These are phyloP conservation scores for Eutrema heterophyllum DNA, from an alignment of 345 rosid genomes.

Conservation along the genomic window DNA sequence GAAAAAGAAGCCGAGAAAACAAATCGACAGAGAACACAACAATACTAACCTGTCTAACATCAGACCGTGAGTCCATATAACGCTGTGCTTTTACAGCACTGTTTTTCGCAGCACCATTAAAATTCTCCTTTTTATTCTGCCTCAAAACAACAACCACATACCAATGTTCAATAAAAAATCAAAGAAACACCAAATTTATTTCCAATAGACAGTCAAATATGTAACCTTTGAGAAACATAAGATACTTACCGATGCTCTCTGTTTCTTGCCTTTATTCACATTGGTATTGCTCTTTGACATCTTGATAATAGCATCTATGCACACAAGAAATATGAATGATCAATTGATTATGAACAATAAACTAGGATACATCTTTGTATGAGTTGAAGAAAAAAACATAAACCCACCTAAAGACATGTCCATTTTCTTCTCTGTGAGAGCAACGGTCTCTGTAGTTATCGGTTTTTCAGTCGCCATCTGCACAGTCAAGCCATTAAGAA, in stretches of 20 bases:
- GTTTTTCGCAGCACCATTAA: slow-evolving; percentile 41
- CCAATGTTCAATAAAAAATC: background rate
- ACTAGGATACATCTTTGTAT: background rate
- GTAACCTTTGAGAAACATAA: background rate
- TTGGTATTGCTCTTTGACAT: slow-evolving; percentile 59
- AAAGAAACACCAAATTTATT: background rate
- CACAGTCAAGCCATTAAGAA: background rate
- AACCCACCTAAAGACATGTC: slow-evolving; percentile 77
- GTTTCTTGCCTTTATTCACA: slow-evolving; percentile 45
- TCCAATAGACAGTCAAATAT: background rate
- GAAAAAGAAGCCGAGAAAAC: background rate
- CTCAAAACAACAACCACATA: background rate
- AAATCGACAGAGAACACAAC: background rate
- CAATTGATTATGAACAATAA: background rate
- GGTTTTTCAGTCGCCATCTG: slow-evolving; percentile 62
- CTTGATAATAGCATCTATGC: slow-evolving; percentile 71
- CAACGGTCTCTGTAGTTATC: slow-evolving; percentile 70
- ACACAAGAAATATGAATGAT: slow-evolving; percentile 3
- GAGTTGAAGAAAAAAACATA: background rate
- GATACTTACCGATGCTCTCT: slow-evolving; percentile 44
- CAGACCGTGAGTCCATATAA: slow-evolving; percentile 58
- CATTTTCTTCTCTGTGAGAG: slow-evolving; percentile 83
- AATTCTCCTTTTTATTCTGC: slow-evolving; percentile 61
- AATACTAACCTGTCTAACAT: slow-evolving; percentile 69
- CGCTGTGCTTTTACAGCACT: slow-evolving; percentile 41